Percentiles rank a stretch among this genome's conserved stretches.
phyloP scores from a whole-genome alignment of 495 filamentous ascomycete genomes.

The Neurospora intermedia region DNA sequence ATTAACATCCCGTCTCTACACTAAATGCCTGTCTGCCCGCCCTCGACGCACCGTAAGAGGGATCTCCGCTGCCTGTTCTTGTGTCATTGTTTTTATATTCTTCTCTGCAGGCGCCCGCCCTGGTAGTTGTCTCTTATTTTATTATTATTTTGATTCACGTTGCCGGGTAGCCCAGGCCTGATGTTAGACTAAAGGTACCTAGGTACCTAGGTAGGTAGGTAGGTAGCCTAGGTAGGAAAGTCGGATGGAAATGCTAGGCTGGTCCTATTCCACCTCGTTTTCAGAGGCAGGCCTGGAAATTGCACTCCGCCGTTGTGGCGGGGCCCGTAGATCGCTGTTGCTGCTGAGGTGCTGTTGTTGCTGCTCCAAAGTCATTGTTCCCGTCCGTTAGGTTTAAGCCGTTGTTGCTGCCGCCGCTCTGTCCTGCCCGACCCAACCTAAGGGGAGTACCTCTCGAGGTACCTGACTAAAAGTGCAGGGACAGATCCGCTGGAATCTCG shows the following conservation, averaged over 20 bases:
- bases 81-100: background rate
- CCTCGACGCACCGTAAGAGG: background rate
- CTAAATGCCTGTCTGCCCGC: background rate
- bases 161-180: background rate
- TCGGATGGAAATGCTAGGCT: background rate
- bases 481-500: no score
- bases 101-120: no score
- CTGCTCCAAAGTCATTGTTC: background rate
- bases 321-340: slow-evolving; percentile 22
- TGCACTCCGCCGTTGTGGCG: slow-evolving; percentile 20
- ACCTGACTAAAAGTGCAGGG: no score
- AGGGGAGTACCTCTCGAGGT: no score
- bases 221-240: no score
- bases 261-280: background rate
- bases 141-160: background rate
- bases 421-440: background rate
- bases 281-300: slow-evolving; percentile 17
- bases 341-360: background rate
- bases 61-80: background rate
- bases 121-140: background rate
- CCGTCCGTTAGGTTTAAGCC: no score
- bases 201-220: no score
- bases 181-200: background rate
- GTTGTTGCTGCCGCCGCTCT: background rate
- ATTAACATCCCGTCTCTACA: background rate